Evolutionary conservation across 192 early-diverging fungal genomes (phyloP).

Genomic region (Diversispora eburnea): DNA sequence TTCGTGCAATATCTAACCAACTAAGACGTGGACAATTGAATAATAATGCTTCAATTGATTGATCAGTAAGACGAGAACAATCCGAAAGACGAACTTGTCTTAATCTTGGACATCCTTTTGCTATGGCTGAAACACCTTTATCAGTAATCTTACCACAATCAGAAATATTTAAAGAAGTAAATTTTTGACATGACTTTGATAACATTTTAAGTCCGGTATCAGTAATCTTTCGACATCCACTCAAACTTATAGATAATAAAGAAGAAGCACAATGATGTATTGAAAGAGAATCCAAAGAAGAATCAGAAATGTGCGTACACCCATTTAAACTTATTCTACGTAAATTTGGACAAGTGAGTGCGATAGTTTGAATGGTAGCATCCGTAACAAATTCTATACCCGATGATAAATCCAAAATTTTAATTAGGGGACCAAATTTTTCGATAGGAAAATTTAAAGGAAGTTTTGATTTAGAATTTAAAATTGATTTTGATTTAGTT

Average conservation of each 20-base stretch:
- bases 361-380: background rate
- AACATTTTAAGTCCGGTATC: conserved; percentile 37
- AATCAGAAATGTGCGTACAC: background rate
- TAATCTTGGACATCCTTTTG: conserved; percentile 32
- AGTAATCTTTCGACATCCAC: conserved; percentile 40
- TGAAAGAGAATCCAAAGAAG: background rate
- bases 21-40: conserved; percentile 33
- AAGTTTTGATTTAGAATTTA: background rate
- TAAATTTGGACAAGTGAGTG: background rate
- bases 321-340: background rate
- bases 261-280: conserved; percentile 2
- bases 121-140: background rate
- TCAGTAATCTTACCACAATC: conserved; percentile 20
- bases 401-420: background rate
- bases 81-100: conserved; percentile 37
- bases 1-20: conserved; percentile 44
- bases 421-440: conserved; percentile 11
- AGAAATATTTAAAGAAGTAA: conserved; percentile 7
- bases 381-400: background rate
- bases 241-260: conserved; percentile 33
- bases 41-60: conserved; percentile 26
- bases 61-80: conserved; percentile 33
- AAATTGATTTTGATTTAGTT: background rate
- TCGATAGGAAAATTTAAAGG: conserved; percentile 13
- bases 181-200: conserved; percentile 12